Evolutionary conservation across 2,329 filamentous ascomycete genomes (phyloP), one percentile per base, ranked within the genome.

Genomic region (Talaromyces rugulosus): DNA sequence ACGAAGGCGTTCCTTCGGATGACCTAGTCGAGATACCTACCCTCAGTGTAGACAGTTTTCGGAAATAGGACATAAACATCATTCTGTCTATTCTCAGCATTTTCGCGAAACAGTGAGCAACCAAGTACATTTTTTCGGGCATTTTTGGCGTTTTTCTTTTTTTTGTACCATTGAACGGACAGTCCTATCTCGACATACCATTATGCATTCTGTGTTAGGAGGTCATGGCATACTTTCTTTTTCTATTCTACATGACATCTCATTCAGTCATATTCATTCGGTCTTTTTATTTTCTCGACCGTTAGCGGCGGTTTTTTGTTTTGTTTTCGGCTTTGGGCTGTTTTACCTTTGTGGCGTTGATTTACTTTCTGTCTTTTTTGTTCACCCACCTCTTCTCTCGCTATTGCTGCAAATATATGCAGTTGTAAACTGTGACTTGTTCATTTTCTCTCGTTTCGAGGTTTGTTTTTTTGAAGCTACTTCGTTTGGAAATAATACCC

Each of bases 41-140:
- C 3, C 73, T 89, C 63, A 83, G 84, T 42, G 85, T 88, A 42
- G 86, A 89, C 66, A 81, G 80, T 57, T 87, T 88, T 72, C 80
- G 83, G 58, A 82, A 78, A 66, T 77, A 67, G 67, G 33, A 9
- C n/a, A 23, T 47, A 5, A 23, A 3, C 18, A 27, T 47, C 4
- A 40, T 9, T 44, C 9, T 56, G 44, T 55, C 55, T 47, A 47
- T 18, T 47, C 18, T 47, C 44, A 27, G 44, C 44, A 47, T 47
- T 47, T 47, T 16, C 44, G 18, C 44, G 6, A 27, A 7, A 47
- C 44, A 27, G 18, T 16, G 50, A 53, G 28, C 50, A 30, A 53
- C 31, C 23, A 30, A 16, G 14, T 53, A 53, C 30, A 53, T 51
- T 53, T 53, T 23, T 27, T 40, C 5, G 36, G 23, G 44, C 44